A percentile compares a stretch with the other conserved stretches of the same genome.
Conservation (phyloP, 129 eudicot genomes). For the Heracleum sosnowskyi region DNA sequence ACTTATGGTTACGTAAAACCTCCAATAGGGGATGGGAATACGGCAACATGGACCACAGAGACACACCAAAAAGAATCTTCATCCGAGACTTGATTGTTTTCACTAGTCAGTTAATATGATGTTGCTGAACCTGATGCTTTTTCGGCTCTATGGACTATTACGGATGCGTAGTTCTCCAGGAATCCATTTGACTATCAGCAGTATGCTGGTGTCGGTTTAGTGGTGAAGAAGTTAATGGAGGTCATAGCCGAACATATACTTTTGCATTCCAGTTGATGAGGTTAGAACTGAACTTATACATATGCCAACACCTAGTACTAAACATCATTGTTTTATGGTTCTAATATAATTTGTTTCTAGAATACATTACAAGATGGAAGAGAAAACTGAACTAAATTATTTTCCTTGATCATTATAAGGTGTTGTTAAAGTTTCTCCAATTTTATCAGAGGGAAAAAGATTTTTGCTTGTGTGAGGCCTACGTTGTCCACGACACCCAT, state of each 20-base stretch:
- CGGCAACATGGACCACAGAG: slow-evolving; percentile 29
- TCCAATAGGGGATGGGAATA: slow-evolving; percentile 37
- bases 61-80: slow-evolving; percentile 38
- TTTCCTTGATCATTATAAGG: not conserved
- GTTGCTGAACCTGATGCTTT: slow-evolving; percentile 53
- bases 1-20: no score
- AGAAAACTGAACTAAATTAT: not conserved
- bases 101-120: slow-evolving; percentile 39
- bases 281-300: not conserved
- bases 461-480: not conserved
- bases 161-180: slow-evolving; percentile 59
- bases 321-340: not conserved
- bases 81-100: slow-evolving; percentile 29
- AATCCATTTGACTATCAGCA: slow-evolving; percentile 74
- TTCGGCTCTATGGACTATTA: slow-evolving; percentile 39
- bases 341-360: not conserved
- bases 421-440: not conserved
- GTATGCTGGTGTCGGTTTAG: slow-evolving; percentile 70
- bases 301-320: not conserved
- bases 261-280: not conserved
- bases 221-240: no score
- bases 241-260: no score
- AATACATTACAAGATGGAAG: not conserved
- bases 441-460: not conserved
- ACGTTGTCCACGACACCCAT: not conserved